phyloP scores from a whole-genome alignment of 2,329 filamentous ascomycete species.

The Xylaria sp. region DNA sequence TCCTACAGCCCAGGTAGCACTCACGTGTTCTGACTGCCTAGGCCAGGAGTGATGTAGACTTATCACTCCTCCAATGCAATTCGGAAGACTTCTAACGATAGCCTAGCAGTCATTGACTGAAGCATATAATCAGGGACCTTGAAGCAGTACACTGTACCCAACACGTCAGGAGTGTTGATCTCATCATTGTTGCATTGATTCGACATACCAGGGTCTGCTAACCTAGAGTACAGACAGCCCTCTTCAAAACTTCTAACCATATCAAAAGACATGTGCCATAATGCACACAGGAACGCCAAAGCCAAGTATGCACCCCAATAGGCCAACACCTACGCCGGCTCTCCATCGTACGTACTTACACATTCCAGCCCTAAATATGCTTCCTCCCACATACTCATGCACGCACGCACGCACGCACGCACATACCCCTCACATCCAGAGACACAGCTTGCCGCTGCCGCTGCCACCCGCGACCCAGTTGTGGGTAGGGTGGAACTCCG shows the following conservation, averaged over 20 bases:
- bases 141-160: too few species aligned
- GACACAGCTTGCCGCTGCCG: conserved; percentile 85
- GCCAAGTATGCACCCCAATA: not conserved
- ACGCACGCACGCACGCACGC: not conserved
- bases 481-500: conserved; percentile 82
- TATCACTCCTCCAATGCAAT: too few species aligned
- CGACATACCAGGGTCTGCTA: too few species aligned
- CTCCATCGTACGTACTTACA: not conserved
- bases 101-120: too few species aligned
- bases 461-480: conserved; percentile 95
- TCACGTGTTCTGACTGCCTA: too few species aligned
- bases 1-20: too few species aligned
- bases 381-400: not conserved
- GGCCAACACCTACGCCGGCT: not conserved
- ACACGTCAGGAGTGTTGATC: too few species aligned
- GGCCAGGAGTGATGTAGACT: too few species aligned
- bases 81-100: too few species aligned
- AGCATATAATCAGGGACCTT: too few species aligned
- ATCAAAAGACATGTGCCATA: not conserved
- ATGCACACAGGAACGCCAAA: not conserved
- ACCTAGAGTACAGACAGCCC: too few species aligned
- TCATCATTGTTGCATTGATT: too few species aligned
- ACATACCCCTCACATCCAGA: conserved; percentile 70
- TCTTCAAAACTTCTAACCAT: not conserved
- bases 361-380: not conserved